Evolutionary conservation across 495 filamentous ascomycete genomes (phyloP), one percentile per base, ranked within the genome.

Genomic region (Xylaria flabelliformis): DNA sequence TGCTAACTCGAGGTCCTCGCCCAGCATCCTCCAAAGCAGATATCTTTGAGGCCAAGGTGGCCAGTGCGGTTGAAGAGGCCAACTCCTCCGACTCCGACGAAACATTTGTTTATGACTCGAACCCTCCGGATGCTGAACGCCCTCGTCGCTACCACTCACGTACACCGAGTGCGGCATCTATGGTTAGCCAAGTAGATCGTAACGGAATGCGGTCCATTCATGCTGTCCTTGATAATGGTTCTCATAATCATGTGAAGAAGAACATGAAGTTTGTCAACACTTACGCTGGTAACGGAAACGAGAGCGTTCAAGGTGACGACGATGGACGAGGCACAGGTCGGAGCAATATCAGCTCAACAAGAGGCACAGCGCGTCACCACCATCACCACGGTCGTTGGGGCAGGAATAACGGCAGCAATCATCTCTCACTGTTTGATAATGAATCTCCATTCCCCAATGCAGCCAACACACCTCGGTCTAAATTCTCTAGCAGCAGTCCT

Each of bases 241-340:
- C 87, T n/a, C 91, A 91, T 66, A 89, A 86, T 59, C 87, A 88
- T 8, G 89, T 91, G 71, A 97, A 97, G 84, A 93, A 93, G 80
- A 97, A 92, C 81, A 98, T 98, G 96, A 98, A 99, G 76, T 98
- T 98, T 76, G 92, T 93, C n/a, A 97, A 93, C 80, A 93, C 92
- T 70, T 90, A 90, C 48, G 92, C 90, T 71, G 41, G 82, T 74
- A 87, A 82, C 72, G 88, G 83, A 67, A 85, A 87, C 50, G 91
- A 93, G 64, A 87, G 86, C 44, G 85, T 89, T 15, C 80, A 78
- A n/a, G 85, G 84, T 32, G 91, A 94, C 7, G 85, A 85, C 24
- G 90, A 91, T 73, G 89, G 88, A n/a, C 84, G 83, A 75, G 89
- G 88, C 68, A 86, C 85, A 0, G 80, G 78, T 26, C 87, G 88